Evolutionary conservation across 1,139 yeast genomes (phyloP), one percentile per base, ranked within the genome.

Genomic region (Eremothecium coryli): DNA sequence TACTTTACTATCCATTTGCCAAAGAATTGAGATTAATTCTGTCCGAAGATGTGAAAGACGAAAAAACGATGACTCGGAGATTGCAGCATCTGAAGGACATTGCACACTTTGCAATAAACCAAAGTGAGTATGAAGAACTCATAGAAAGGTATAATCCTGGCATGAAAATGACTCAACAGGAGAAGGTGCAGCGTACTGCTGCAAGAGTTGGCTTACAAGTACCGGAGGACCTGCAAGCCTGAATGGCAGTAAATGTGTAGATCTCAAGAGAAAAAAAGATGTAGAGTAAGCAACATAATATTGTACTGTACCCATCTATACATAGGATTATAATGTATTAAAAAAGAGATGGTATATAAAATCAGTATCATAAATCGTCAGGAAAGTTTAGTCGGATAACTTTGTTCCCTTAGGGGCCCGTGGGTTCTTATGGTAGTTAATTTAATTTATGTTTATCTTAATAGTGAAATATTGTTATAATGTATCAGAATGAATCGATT

Each of bases 71-170:
- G 3, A 28, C 33, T 2, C 49, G 49, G 24, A 35, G 40, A 11
- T 15, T 44, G 5, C 43, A 44, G 21, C 61, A 58, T 36, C 29
- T 58, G 21, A 41, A 48, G 28, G 65, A 60, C 35, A 46, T 56
- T 18, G 53, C 56, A 3, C 65, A 79, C 38, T 88, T 76, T 50
- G 64, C 88, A 38, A 65, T 66, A 32, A 74, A 80, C 43, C 97
- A 88, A 57, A 68, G 93, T 43, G 73, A 68, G 8, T 88, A 85
- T 60, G 76, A 74, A 41, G 90, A 80, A 44, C 67, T 90, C 37
- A 65, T 88, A 34, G 93, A 82, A 44, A 70, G 94, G 46, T 88
- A 88, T 58, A 85, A 88, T 51, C 90, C 94, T 2, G 94, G 94
- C 1, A 67, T 82, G 43, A 71, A 73, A 26, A 72, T 81, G 76